Base-by-base conservation (phyloP, 2,329 filamentous ascomycete genomes). In the Amauroascus niger region DNA sequence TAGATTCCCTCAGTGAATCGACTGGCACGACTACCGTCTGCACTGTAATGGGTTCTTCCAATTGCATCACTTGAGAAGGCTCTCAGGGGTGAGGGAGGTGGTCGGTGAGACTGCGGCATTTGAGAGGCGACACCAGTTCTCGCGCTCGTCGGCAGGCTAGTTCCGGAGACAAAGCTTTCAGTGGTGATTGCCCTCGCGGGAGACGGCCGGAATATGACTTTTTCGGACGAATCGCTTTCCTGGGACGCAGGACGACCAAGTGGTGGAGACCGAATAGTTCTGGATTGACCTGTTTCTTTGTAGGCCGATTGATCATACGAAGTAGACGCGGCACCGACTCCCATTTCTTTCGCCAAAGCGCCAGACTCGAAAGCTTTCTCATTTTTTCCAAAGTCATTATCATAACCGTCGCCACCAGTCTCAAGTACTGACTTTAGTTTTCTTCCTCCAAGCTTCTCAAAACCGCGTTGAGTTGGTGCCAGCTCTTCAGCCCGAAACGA, bases 381-480 rank as follows among this genome's bases (percentile, higher is more conserved):
- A 5, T 65, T 50, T 8, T 20, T n/a, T 6, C 57, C 58, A 30
- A 58, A 60, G 16, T 52, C 48, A 18, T 69, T 69, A 26, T 72
- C 72, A 58, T 70, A 75, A 1, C 72, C 72, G 57, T 76, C 73
- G 26, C 73, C 73, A 9, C 72, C 72, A 22, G 70, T 69, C 16
- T 67, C 67, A n/a, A 75, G 63, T 2, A 74, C 73, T 2, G 74
- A 70, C 13, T 69, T 65, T 16, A 76, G 69, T 54, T 76, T 76
- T 26, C 74, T 66, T 9, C 74, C 74, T 6, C 72, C 72, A 22
- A 76, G 68, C 58, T 74, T 75, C 56, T 76, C 73, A 57, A 76
- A 76, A 2, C 74, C 74, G 7, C 72, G 70, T 55, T 76, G 74
- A 47, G 69, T 70, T 6, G 68, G 60, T 16, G 57, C 61, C 1